phyloP scores from a whole-genome alignment of 2,329 filamentous ascomycete genomes.

The Drechslerella stenobrocha region DNA sequence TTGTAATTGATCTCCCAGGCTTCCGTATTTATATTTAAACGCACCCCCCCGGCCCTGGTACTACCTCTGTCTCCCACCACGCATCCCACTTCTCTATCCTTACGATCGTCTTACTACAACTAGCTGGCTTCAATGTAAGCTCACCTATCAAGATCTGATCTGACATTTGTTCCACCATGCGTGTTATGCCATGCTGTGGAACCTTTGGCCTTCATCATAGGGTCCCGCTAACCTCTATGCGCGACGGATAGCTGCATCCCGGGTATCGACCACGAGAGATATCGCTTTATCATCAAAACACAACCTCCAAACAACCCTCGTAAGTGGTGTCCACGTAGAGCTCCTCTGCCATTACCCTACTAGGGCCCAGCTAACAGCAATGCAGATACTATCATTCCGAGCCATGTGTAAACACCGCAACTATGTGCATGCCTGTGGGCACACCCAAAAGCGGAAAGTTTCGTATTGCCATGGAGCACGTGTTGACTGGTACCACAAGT shows the following conservation, averaged over 20 bases:
- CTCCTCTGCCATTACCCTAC: too few species aligned
- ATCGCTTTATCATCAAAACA: background rate
- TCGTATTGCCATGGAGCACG: constrained; percentile 75
- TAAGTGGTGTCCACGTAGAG: background rate
- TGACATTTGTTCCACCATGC: too few species aligned
- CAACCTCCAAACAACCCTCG: background rate
- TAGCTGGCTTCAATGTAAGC: too few species aligned
- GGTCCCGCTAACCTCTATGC: constrained; percentile 7
- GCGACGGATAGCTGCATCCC: constrained; percentile 23
- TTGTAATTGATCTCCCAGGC: too few species aligned
- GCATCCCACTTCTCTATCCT: background rate
- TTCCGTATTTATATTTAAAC: too few species aligned
- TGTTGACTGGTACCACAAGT: constrained; percentile 71
- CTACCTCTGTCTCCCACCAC: too few species aligned
- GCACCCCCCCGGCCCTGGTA: too few species aligned
- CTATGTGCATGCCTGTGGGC: constrained; percentile 66
- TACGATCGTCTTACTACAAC: background rate
- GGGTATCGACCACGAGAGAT: background rate
- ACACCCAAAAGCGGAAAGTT: constrained; percentile 65
- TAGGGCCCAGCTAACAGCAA: too few species aligned
- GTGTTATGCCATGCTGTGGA: constrained; percentile 32
- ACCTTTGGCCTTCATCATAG: constrained; percentile 6
- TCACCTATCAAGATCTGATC: too few species aligned
- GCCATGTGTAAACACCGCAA: too few species aligned
- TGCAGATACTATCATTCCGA: too few species aligned